These are phyloP conservation scores for Durusdinium trenchii DNA, from an alignment of 73 alveolate species.

Conservation along the genomic window DNA sequence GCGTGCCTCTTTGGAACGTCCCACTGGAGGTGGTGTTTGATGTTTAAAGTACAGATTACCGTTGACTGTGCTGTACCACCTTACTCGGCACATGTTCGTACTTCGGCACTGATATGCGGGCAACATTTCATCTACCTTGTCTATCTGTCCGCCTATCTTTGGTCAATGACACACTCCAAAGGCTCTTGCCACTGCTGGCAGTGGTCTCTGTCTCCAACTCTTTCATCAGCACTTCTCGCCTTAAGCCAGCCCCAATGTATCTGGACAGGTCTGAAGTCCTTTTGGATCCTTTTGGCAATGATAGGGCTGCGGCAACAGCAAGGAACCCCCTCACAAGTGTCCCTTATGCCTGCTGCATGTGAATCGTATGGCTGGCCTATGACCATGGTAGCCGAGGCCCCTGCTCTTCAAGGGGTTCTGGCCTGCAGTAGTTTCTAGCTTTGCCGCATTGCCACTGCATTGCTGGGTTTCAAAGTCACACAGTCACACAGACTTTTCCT, in stretches of 20 bases:
- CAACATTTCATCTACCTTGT: neutral
- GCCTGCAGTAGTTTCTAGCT: too few species aligned
- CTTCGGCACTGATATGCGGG: neutral
- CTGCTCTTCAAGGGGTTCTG: too few species aligned
- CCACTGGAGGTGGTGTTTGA: too few species aligned
- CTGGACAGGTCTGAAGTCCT: neutral
- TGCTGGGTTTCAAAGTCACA: too few species aligned
- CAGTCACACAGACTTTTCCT: too few species aligned
- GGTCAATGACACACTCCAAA: neutral
- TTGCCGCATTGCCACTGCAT: too few species aligned
- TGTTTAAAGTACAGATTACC: neutral
- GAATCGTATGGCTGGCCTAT: too few species aligned
- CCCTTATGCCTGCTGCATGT: too few species aligned
- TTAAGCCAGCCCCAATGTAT: neutral
- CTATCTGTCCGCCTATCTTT: neutral
- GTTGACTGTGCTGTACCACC: neutral
- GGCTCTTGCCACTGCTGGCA: slow-evolving; percentile 50
- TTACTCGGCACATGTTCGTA: neutral
- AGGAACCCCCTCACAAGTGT: too few species aligned
- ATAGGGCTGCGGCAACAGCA: neutral
- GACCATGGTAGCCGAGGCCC: too few species aligned
- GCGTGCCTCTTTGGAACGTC: too few species aligned
- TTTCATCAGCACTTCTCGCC: neutral
- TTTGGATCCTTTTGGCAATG: neutral
- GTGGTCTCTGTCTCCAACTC: slow-evolving; percentile 67